These are phyloP conservation scores for Vachellia pachyceras DNA, from an alignment of 306 rosid species.

Conservation along the genomic window DNA sequence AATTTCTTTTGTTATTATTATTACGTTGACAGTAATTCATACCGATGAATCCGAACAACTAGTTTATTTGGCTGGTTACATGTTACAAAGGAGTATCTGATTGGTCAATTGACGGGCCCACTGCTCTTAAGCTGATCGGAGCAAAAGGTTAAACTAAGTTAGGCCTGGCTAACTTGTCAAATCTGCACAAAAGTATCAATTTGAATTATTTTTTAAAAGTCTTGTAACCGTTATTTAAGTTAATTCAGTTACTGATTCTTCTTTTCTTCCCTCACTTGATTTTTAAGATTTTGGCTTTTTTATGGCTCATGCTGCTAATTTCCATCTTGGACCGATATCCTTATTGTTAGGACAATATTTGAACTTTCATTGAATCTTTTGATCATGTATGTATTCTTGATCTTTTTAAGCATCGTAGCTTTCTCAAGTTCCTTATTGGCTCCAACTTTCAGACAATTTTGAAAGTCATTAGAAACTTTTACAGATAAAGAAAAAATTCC, in stretches of 20 bases:
- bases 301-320: slow-evolving; percentile 13
- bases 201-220: not conserved
- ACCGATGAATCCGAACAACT: not conserved
- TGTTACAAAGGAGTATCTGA: not conserved
- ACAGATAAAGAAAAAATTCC: slow-evolving; percentile 44
- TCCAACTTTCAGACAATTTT: slow-evolving; percentile 36
- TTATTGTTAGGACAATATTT: slow-evolving; percentile 29
- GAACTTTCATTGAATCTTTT: slow-evolving; percentile 46
- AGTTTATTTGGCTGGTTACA: not conserved
- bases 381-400: slow-evolving; percentile 42
- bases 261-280: slow-evolving; percentile 16
- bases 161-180: slow-evolving; percentile 13
- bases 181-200: slow-evolving; percentile 23
- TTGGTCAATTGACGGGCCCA: slow-evolving; percentile 37
- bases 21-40: too few species aligned
- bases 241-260: slow-evolving; percentile 7
- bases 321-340: slow-evolving; percentile 11
- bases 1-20: too few species aligned
- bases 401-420: not conserved
- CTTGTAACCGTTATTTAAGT: not conserved
- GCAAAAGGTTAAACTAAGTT: not conserved
- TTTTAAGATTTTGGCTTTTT: slow-evolving; percentile 19
- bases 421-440: slow-evolving; percentile 24
- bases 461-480: slow-evolving; percentile 30
- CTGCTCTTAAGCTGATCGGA: slow-evolving; percentile 21